phyloP scores from a whole-genome alignment of 106 monocot species.

The Apostasia ramifera region DNA sequence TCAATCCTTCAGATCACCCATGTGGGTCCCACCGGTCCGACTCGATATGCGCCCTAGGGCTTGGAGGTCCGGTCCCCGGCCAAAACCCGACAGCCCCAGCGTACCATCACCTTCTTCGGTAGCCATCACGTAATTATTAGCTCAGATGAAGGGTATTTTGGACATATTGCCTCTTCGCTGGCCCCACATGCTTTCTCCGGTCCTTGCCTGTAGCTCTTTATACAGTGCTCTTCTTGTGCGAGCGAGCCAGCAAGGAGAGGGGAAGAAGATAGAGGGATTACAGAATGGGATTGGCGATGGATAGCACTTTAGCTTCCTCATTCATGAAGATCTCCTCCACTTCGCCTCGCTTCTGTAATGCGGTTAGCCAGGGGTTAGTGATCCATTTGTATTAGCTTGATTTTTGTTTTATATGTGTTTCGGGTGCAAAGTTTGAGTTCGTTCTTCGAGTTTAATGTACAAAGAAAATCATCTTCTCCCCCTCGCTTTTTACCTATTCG shows the following conservation, averaged over 20 bases:
- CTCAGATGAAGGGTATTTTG: too few species aligned
- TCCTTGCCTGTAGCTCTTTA: too few species aligned
- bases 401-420: background rate
- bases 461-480: background rate
- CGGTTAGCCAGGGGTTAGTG: slow-evolving; percentile 52
- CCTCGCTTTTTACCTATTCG: background rate
- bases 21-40: too few species aligned
- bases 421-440: background rate
- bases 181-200: too few species aligned
- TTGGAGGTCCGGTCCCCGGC: too few species aligned
- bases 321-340: slow-evolving; percentile 28
- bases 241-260: background rate
- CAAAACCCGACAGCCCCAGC: too few species aligned
- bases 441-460: background rate
- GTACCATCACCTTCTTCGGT: too few species aligned
- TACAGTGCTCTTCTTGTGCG: too few species aligned
- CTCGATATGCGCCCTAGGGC: too few species aligned
- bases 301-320: slow-evolving; percentile 28
- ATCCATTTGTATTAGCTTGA: background rate
- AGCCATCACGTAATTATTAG: too few species aligned
- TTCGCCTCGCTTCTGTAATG: slow-evolving; percentile 53
- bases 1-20: too few species aligned
- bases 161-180: too few species aligned
- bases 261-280: background rate
- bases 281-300: slow-evolving; percentile 38